phyloP scores from a whole-genome alignment of 139 green algal genomes.

The Tetraselmis chui region DNA sequence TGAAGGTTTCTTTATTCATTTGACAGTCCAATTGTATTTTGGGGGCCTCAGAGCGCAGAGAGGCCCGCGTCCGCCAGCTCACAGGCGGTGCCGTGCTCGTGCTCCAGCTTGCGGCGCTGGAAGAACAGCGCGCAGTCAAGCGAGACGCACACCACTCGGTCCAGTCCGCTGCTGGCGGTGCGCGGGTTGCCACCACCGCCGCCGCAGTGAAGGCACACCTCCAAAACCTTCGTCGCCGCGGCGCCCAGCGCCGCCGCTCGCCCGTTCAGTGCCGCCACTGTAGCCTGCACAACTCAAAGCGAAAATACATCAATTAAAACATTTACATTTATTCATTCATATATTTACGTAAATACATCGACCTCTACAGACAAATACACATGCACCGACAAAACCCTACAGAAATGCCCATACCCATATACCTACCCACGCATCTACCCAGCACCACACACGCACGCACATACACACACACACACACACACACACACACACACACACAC shows the following conservation, averaged over 20 bases:
- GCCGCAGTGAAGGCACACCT: conserved; percentile 70
- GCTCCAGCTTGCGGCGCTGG: conserved; percentile 69
- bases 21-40: no score
- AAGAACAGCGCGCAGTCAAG: conserved; percentile 89
- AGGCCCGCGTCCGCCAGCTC: conserved; percentile 39
- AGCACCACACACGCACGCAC: no score
- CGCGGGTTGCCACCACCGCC: conserved; percentile 40
- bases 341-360: no score
- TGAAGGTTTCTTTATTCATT: no score
- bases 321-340: no score
- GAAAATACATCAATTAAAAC: no score
- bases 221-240: conserved; percentile 48
- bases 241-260: conserved; percentile 42
- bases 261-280: conserved; percentile 37
- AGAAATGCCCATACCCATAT: no score
- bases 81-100: conserved; percentile 38
- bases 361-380: no score
- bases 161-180: conserved; percentile 12
- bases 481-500: no score
- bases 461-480: no score
- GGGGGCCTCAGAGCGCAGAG: conserved; percentile 25
- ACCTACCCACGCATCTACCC: no score
- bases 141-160: conserved; percentile 72
- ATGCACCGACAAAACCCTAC: no score
- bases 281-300: not conserved